Evolutionary conservation across 306 rosid species (phyloP).

Genomic region (Dicorynia guianensis): DNA sequence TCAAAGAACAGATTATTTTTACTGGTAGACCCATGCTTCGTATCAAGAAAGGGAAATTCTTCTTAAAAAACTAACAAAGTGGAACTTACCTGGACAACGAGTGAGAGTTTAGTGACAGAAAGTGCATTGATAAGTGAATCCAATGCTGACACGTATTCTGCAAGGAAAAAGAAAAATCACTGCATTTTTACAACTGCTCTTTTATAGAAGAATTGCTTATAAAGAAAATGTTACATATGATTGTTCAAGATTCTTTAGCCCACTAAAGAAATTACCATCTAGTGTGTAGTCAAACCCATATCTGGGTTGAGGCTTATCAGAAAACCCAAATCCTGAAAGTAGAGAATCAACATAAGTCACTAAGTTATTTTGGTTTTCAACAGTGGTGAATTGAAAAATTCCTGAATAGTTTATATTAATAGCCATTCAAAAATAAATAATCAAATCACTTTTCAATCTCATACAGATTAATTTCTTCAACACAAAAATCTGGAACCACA

Average conservation of each 20-base stretch:
- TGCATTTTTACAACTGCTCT: background rate
- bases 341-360: conserved; percentile 36
- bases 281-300: conserved; percentile 92
- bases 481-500: background rate
- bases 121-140: conserved; percentile 70
- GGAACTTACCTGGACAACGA: conserved; percentile 74
- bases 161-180: conserved; percentile 32
- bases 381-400: background rate
- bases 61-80: too few species aligned
- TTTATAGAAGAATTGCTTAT: background rate
- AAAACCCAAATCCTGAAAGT: conserved; percentile 84
- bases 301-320: conserved; percentile 93
- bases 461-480: background rate
- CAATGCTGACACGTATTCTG: conserved; percentile 82
- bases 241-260: background rate
- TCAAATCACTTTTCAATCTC: background rate
- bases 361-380: background rate
- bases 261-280: conserved; percentile 62
- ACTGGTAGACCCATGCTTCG: conserved; percentile 23
- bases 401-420: conserved; percentile 1
- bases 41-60: background rate
- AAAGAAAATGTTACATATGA: background rate
- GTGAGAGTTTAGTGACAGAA: conserved; percentile 63
- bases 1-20: conserved; percentile 15
- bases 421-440: background rate